Conservation (phyloP, 352 stramenopile species). For the Elongisporangium undulatum region DNA sequence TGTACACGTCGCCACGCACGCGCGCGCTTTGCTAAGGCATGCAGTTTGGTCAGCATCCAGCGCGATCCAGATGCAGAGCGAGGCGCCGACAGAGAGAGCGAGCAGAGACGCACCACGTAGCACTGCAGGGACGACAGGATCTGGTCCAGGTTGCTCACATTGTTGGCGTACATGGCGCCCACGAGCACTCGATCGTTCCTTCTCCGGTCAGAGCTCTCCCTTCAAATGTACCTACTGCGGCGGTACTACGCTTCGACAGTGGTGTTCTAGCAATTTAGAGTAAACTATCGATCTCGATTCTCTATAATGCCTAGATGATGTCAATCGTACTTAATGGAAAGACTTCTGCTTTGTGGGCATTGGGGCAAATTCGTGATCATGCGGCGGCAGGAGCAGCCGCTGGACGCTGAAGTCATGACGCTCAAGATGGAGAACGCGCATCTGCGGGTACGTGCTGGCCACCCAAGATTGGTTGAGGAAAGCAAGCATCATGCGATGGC, state of each 20-base stretch:
- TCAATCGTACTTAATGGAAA: not conserved
- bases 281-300: not conserved
- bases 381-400: slow-evolving; percentile 29
- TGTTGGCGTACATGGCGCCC: slow-evolving; percentile 69
- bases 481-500: not conserved
- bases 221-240: not conserved
- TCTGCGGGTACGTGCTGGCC: slow-evolving; percentile 26
- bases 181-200: not conserved
- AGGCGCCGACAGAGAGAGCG: not conserved
- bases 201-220: not conserved
- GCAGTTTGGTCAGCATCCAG: not conserved
- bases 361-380: not conserved
- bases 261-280: not conserved
- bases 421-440: slow-evolving; percentile 84
- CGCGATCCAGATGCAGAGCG: not conserved
- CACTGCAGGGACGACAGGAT: slow-evolving; percentile 85
- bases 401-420: slow-evolving; percentile 66
- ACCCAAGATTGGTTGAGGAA: not conserved
- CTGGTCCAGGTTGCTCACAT: slow-evolving; percentile 85
- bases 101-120: slow-evolving; percentile 48
- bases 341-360: not conserved
- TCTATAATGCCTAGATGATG: not conserved
- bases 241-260: not conserved
- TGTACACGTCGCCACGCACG: slow-evolving; percentile 82
- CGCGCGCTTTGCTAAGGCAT: slow-evolving; percentile 67